Evolutionary conservation across 768 basidiomycete genomes (phyloP), one percentile per base, ranked within the genome.

Genomic region (Lyophyllum atratum): DNA sequence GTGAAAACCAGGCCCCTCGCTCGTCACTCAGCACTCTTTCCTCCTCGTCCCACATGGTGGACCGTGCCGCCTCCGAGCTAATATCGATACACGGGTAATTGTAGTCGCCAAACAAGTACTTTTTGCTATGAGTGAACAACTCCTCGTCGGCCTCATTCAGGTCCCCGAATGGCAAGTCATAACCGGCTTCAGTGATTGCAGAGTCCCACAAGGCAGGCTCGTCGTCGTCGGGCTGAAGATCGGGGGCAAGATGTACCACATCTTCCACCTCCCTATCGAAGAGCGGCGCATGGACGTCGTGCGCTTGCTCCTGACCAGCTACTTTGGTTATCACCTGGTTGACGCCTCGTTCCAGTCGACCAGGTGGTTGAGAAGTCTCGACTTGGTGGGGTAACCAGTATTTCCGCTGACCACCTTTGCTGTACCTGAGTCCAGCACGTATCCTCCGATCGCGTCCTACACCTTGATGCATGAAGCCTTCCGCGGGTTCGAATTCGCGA

Each of bases 401-500:
- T 74, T 99, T 99, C 55, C 80, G 79, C 68, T 86, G 84, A 1
- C 96, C 97, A n/a, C 94, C 94, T 53, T 89, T 84, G 46, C 86
- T 85, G 66, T 99, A 99, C 22, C 97, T 82, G 34, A 99, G 76
- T 1, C 97, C 97, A 0, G 97, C 97, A 42, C 88, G 80, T 54
- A 98, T 96, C 2, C 97, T 81, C 34, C 88, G 79, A 51, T 93
- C 93, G 31, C 95, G 80, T 0, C 92, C 95, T 1, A 80, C 80
- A 34, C 96, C 97, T 59, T 93, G 86, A 66, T 99, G 96, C 71
- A 98, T 87, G 58, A 84, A 85, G 1, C 95, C 95, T 68, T 97
- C 95, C 39, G 90, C 92, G 2, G 97, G 96, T 68, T 99, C 97
- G 68, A 96, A 99, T 54, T 92, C 91, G 47, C 94, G 88, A 72